Evolutionary conservation across 306 rosid species (phyloP).

Genomic region (Lathyrus sativus): DNA sequence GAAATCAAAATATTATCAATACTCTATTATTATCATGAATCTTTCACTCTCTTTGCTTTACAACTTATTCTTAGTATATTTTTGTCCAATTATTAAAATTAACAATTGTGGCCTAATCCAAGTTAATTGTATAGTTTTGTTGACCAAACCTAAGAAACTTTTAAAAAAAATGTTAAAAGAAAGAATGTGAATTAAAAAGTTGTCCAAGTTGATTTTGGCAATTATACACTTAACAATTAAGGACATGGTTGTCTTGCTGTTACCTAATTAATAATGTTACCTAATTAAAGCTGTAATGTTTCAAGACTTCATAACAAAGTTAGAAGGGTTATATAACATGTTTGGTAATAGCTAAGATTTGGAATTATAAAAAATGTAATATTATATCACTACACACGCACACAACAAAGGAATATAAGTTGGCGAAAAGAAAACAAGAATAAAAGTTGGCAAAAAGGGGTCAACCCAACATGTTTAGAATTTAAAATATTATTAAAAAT

Average conservation of each 20-base stretch:
- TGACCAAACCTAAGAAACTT: slow-evolving; percentile 27
- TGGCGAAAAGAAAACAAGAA: too few relatives aligned
- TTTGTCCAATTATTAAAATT: not conserved
- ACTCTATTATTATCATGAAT: slow-evolving; percentile 4
- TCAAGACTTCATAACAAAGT: slow-evolving; percentile 34
- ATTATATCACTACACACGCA: too few relatives aligned
- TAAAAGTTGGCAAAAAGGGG: too few relatives aligned
- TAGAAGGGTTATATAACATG: slow-evolving; percentile 17
- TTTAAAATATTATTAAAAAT: too few relatives aligned
- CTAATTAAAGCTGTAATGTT: slow-evolving; percentile 39
- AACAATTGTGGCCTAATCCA: slow-evolving; percentile 17
- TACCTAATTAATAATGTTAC: slow-evolving; percentile 4
- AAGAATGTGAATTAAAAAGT: not conserved
- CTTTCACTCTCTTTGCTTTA: slow-evolving; percentile 18
- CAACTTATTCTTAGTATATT: slow-evolving; percentile 27
- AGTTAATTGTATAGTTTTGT: slow-evolving; percentile 30
- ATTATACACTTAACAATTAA: slow-evolving; percentile 17
- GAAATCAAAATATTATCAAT: not conserved
- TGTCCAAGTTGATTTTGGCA: slow-evolving; percentile 35
- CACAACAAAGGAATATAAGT: too few relatives aligned
- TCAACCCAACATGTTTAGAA: too few relatives aligned
- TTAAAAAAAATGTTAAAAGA: not conserved
- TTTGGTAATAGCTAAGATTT: not conserved
- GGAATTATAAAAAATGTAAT: too few relatives aligned
- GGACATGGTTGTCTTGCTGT: slow-evolving; percentile 36